Evolutionary conservation across 805 yeast genomes (phyloP).

Genomic region (Metschnikowia dekortorum): DNA sequence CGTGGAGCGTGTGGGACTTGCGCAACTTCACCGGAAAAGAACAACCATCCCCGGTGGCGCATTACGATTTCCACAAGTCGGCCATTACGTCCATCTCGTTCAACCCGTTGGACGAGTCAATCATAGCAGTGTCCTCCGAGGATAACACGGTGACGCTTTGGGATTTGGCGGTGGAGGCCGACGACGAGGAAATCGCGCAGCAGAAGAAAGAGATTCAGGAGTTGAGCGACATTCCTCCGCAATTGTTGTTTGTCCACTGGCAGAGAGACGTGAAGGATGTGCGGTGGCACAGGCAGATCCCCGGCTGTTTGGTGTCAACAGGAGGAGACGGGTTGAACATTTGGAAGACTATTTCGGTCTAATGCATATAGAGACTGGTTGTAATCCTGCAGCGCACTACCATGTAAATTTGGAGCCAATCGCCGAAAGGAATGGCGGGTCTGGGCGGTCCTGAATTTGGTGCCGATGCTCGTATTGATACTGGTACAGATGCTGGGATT

Average conservation of each 20-base stretch:
- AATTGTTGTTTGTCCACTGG: constrained; percentile 95
- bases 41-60: constrained; percentile 79
- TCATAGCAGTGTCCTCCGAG: constrained; percentile 91
- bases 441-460: no score
- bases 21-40: constrained; percentile 62
- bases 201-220: constrained; percentile 77
- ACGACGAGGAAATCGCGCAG: constrained; percentile 86
- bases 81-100: constrained; percentile 91
- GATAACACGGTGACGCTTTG: constrained; percentile 96
- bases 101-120: constrained; percentile 93
- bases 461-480: no score
- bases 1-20: constrained; percentile 98
- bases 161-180: constrained; percentile 99
- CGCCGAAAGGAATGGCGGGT: neutral
- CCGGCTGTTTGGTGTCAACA: constrained; percentile 90
- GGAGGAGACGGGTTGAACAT: constrained; percentile 93
- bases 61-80: constrained; percentile 90
- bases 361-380: constrained; percentile 11
- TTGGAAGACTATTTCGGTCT: constrained; percentile 96
- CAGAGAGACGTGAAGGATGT: constrained; percentile 97
- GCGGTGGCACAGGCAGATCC: constrained; percentile 96
- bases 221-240: constrained; percentile 89
- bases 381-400: neutral
- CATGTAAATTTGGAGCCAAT: neutral
- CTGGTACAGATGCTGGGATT: no score